These are phyloP conservation scores for Ashbya aceris DNA, from an alignment of 1,139 yeast species.

Conservation along the genomic window DNA sequence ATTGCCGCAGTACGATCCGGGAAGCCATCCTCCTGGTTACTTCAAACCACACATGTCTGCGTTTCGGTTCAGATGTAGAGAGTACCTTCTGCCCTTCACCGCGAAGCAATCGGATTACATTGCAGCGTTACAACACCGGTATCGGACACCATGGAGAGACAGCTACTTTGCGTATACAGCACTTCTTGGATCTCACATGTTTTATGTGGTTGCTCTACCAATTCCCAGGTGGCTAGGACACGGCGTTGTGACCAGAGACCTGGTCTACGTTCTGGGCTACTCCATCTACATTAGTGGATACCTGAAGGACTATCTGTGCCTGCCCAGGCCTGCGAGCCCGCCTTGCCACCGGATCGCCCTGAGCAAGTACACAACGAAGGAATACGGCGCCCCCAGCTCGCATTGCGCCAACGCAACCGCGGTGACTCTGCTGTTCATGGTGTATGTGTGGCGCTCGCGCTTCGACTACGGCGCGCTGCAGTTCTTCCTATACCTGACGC, in stretches of 20 bases:
- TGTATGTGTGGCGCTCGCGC: constrained; percentile 12
- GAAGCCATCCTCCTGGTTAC: constrained; percentile 58
- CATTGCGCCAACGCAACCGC: constrained; percentile 91
- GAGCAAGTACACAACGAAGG: constrained; percentile 81
- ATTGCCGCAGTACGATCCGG: constrained; percentile 44
- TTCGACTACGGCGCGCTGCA: background rate
- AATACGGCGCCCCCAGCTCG: constrained; percentile 90
- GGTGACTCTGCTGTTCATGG: constrained; percentile 36
- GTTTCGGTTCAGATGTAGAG: constrained; percentile 50
- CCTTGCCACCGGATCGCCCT: constrained; percentile 85
- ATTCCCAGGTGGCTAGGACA: constrained; percentile 79
- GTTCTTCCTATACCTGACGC: constrained; percentile 1
- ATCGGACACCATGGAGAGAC: constrained; percentile 51
- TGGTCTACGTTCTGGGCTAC: constrained; percentile 64
- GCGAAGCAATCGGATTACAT: constrained; percentile 59
- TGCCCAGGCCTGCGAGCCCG: constrained; percentile 89
- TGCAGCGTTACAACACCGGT: constrained; percentile 44
- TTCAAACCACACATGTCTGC: constrained; percentile 53
- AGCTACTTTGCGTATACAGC: constrained; percentile 83
- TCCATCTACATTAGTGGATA: constrained; percentile 78
- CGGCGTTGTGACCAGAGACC: constrained; percentile 49
- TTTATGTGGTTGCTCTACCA: constrained; percentile 83
- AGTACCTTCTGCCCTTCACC: constrained; percentile 47
- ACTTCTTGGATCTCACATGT: constrained; percentile 85
- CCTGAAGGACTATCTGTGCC: constrained; percentile 74